Base-by-base conservation (phyloP, 441 rosid species). In the Viola pubescens region DNA sequence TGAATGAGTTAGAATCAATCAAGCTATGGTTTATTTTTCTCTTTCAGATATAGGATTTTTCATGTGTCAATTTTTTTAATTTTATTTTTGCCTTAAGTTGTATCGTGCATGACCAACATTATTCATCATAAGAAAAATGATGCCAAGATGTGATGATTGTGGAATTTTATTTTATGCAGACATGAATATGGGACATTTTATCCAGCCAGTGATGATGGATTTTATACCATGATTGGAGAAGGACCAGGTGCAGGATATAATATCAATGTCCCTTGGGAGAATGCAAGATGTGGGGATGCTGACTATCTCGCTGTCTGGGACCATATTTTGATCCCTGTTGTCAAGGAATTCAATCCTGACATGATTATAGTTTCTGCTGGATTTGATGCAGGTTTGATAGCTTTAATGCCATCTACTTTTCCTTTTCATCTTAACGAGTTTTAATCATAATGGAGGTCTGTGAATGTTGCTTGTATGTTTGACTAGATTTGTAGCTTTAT, bases 271-370 rank as follows among this genome's bases (percentile, higher is more conserved):
- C 97, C 97, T 45, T 94, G 97, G 99, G 97, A 88, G 72, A 80
- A 90, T 73, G 89, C 72, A 52, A 71, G 73, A 58, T 90, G 97
- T 54, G 94, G 95, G 44, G 94, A 94, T 80, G 87, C 95, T 42
- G 99, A 94, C 73, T 94, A 94, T 75, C 75, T 90, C 68, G 96
- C 90, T 6, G 95, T 76, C 42, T 94, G 97, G 99, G 99, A 94
- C 76, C 89, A 90, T 75, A 73, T 94, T 56, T 79, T 94, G 76
- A 63, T 94, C 64, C 97, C 96, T 58, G 91, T 94, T 68, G 86
- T 82, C 2, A 85, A 76, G 75, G 85, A 90, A 64, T 94, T 86
- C 52, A 73, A 75, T 65, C 99, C 99, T 0, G 91, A 90, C 69
- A 73, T 94, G 69, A 74, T 94, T 41, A 59, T 94, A 38, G 54